Evolutionary conservation across 1,139 yeast genomes (phyloP).

Genomic region (Diutina scorzettiae): DNA sequence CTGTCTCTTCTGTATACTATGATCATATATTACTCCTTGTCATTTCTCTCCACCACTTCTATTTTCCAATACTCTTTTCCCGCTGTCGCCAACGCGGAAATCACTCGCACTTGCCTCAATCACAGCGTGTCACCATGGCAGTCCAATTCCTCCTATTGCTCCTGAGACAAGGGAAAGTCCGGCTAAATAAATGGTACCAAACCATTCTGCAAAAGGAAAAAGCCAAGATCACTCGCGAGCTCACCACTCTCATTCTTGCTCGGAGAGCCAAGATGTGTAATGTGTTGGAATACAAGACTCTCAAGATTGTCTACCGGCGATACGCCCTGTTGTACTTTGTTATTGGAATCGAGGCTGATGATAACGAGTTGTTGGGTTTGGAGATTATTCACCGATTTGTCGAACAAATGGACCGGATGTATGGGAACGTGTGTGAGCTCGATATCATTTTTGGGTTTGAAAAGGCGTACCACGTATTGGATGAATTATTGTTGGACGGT

Average conservation of each 20-base stretch:
- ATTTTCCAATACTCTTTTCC: neutral
- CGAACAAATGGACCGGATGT: constrained; percentile 91
- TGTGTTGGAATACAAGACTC: constrained; percentile 80
- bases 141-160: constrained; percentile 68
- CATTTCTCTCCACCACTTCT: neutral
- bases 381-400: constrained; percentile 90
- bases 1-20: too few species aligned
- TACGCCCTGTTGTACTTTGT: constrained; percentile 89
- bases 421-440: constrained; percentile 92
- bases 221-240: constrained; percentile 69
- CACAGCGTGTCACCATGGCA: constrained; percentile 32
- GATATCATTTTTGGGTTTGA: constrained; percentile 92
- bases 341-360: constrained; percentile 73
- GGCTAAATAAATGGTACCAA: constrained; percentile 88
- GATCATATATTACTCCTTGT: too few species aligned
- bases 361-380: constrained; percentile 75
- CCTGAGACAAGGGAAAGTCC: constrained; percentile 90
- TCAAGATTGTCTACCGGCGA: constrained; percentile 79
- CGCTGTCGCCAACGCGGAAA: too few species aligned
- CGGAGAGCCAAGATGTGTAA: constrained; percentile 94
- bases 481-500: constrained; percentile 79
- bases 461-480: constrained; percentile 84
- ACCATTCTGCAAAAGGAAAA: constrained; percentile 76
- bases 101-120: neutral
- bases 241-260: constrained; percentile 73